Evolutionary conservation across 2,329 filamentous ascomycete genomes (phyloP).

Genomic region (Pseudocercospora eumusae): DNA sequence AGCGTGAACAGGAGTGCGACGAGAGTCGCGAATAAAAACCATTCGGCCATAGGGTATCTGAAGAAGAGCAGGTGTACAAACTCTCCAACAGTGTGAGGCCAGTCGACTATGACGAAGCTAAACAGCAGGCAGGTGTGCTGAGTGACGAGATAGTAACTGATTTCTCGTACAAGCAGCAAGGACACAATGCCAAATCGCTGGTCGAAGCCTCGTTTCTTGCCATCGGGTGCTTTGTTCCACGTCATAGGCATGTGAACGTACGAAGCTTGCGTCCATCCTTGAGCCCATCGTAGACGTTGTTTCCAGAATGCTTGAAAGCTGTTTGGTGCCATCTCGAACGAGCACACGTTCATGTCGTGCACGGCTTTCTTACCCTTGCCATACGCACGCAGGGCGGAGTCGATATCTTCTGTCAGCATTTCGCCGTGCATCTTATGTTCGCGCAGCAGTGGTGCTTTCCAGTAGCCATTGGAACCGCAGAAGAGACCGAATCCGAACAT

Average conservation of each 20-base stretch:
- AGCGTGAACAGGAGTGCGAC: conserved; percentile 49
- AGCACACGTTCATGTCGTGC: conserved; percentile 53
- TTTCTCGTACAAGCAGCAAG: conserved; percentile 49
- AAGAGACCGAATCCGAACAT: conserved; percentile 54
- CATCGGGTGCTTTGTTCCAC: conserved; percentile 45
- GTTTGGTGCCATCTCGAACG: conserved; percentile 53
- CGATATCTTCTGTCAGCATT: conserved; percentile 55
- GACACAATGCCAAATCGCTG: conserved; percentile 50
- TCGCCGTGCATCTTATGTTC: conserved; percentile 54
- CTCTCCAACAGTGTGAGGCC: conserved; percentile 43
- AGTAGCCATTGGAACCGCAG: conserved; percentile 54
- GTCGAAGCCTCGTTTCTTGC: conserved; percentile 40
- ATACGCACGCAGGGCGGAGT: conserved; percentile 51
- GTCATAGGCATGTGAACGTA: conserved; percentile 47
- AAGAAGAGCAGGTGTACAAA: conserved; percentile 51
- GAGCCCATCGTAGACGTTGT: conserved; percentile 54
- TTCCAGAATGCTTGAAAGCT: conserved; percentile 51
- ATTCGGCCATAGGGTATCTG: conserved; percentile 51
- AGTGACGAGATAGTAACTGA: conserved; percentile 53
- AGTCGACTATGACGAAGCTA: conserved; percentile 50
- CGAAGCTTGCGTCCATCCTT: conserved; percentile 54
- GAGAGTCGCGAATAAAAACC: conserved; percentile 45
- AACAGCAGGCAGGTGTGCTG: conserved; percentile 52
- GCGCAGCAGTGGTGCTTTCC: conserved; percentile 48
- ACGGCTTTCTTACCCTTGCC: conserved; percentile 48